Evolutionary conservation across 192 early-diverging fungal genomes (phyloP).

Genomic region (Coemansia sp.): DNA sequence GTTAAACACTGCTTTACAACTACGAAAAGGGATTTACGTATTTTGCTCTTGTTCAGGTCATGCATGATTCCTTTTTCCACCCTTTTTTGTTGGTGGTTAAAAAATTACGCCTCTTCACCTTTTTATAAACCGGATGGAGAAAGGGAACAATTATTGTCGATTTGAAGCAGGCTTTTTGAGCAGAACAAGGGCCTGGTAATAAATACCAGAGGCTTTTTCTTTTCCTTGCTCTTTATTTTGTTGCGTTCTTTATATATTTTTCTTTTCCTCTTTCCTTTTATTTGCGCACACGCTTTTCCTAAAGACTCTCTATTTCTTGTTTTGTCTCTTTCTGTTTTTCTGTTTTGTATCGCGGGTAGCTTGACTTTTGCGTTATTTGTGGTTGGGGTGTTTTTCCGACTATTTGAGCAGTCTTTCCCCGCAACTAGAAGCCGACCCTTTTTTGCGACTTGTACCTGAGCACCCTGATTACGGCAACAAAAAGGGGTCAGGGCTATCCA

Average conservation of each 20-base stretch:
- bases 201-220: background rate
- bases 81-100: background rate
- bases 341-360: background rate
- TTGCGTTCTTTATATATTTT: background rate
- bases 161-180: background rate
- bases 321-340: background rate
- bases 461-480: too few species aligned
- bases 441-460: background rate
- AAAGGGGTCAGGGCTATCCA: too few species aligned
- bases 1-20: too few species aligned
- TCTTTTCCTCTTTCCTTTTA: conserved; percentile 13
- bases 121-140: background rate
- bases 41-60: background rate
- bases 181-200: conserved; percentile 1
- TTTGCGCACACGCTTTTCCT: background rate
- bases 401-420: background rate
- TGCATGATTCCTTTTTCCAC: background rate
- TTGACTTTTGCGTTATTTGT: background rate
- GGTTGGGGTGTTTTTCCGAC: background rate
- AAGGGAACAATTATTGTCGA: background rate
- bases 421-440: background rate
- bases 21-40: background rate
- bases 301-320: background rate
- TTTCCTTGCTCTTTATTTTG: background rate
- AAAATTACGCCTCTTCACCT: background rate